phyloP scores from a whole-genome alignment of 805 yeast genomes.

The Sugiyamaella boreocaroliniensis region DNA sequence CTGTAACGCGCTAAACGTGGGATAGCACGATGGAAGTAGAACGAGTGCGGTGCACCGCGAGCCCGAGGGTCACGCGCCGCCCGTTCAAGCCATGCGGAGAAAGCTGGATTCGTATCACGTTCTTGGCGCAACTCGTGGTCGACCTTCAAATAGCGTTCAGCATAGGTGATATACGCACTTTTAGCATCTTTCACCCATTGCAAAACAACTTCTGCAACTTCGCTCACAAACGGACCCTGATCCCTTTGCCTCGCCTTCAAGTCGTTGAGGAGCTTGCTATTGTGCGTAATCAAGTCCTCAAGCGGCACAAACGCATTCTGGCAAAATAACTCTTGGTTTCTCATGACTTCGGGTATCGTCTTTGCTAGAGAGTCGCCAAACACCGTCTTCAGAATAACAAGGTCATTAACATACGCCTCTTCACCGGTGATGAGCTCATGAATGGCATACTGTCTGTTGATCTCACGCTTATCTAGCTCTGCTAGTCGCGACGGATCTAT shows the following conservation, averaged over 20 bases:
- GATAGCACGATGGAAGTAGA: conserved; percentile 51
- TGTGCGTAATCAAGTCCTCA: conserved; percentile 47
- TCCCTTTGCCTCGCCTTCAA: conserved; percentile 48
- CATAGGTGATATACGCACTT: conserved; percentile 50
- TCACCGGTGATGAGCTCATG: conserved; percentile 71
- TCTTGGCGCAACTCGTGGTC: conserved; percentile 41
- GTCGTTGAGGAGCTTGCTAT: conserved; percentile 52
- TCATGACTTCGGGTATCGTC: conserved; percentile 38
- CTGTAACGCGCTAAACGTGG: conserved; percentile 54
- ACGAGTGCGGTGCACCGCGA: conserved; percentile 32
- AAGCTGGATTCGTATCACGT: conserved; percentile 33
- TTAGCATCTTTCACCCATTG: conserved; percentile 59
- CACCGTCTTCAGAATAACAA: conserved; percentile 54
- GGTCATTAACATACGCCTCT: conserved; percentile 60
- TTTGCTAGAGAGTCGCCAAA: conserved; percentile 42
- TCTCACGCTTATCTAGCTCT: conserved; percentile 31
- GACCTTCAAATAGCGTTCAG: conserved; percentile 35
- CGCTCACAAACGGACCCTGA: conserved; percentile 61
- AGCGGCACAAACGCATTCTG: conserved; percentile 54
- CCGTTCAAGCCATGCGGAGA: conserved; percentile 53
- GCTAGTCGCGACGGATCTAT: conserved; percentile 19
- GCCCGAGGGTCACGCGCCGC: conserved; percentile 45
- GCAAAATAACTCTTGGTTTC: conserved; percentile 49
- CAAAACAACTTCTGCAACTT: conserved; percentile 55
- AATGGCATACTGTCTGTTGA: conserved; percentile 65